phyloP scores from a whole-genome alignment of 1,284 basidiomycete genomes.

The Ustilago vetiveriae region DNA sequence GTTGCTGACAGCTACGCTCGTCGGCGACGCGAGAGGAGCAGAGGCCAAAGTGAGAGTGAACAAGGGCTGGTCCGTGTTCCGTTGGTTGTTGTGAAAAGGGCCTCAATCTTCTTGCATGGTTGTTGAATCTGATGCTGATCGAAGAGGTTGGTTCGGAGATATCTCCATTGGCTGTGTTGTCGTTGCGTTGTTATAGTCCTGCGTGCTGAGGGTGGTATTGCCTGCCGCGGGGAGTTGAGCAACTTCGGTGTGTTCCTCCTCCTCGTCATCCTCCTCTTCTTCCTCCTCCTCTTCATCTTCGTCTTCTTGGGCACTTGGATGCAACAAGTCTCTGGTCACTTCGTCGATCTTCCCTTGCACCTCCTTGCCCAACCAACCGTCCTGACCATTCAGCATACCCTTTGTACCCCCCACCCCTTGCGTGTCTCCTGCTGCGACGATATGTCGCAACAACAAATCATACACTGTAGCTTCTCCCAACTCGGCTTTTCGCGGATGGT shows the following conservation, averaged over 20 bases:
- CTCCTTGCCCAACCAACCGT: slow-evolving; percentile 20
- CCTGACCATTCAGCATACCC: slow-evolving; percentile 5
- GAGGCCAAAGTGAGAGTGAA: slow-evolving; percentile 18
- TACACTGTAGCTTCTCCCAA: slow-evolving; percentile 22
- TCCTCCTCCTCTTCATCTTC: slow-evolving; percentile 29
- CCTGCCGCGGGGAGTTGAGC: neutral
- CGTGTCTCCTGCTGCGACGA: neutral
- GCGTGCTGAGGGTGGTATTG: neutral
- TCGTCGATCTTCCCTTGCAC: slow-evolving; percentile 1
- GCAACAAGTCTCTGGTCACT: slow-evolving; percentile 2
- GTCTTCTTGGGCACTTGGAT: slow-evolving; percentile 9
- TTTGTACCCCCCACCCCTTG: neutral
- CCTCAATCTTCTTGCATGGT: neutral
- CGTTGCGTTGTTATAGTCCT: neutral
- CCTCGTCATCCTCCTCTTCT: slow-evolving; percentile 5
- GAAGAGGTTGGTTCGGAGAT: neutral
- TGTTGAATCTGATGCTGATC: neutral
- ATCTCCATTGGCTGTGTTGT: neutral
- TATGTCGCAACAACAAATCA: slow-evolving; percentile 19
- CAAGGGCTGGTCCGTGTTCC: slow-evolving; percentile 30
- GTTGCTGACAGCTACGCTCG: slow-evolving; percentile 9
- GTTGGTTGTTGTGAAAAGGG: slow-evolving; percentile 30
- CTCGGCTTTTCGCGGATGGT: neutral
- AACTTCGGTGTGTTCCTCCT: neutral
- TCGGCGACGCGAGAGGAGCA: neutral